A percentile compares a stretch with the other conserved stretches of the same genome.
phyloP scores from a whole-genome alignment of 371 early-diverging fungal species.

The Mucor saturninus region DNA sequence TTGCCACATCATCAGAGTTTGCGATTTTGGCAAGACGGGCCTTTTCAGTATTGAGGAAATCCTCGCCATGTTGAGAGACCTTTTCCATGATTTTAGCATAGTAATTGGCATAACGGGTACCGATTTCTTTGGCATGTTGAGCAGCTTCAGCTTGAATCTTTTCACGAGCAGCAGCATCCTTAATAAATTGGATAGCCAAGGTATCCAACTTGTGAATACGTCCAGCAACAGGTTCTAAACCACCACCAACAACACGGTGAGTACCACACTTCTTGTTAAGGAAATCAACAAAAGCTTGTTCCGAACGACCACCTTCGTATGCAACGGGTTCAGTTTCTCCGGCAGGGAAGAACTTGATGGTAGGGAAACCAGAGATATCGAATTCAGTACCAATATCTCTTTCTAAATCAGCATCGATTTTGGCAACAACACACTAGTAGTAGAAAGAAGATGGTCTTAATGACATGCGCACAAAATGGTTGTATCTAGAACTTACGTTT shows the following conservation, averaged over 20 bases:
- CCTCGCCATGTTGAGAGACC: constrained; percentile 58
- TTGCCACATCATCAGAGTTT: constrained; percentile 59
- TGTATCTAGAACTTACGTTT: constrained; percentile 29
- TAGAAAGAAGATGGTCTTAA: neutral
- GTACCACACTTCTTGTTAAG: constrained; percentile 91
- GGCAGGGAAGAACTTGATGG: constrained; percentile 86
- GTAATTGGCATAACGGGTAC: constrained; percentile 63
- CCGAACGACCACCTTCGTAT: constrained; percentile 80
- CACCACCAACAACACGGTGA: constrained; percentile 80
- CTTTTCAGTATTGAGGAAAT: constrained; percentile 67
- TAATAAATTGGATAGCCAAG: constrained; percentile 66
- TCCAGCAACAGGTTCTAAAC: constrained; percentile 64
- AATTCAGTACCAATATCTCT: constrained; percentile 58
- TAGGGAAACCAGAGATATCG: constrained; percentile 83
- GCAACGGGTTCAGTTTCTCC: constrained; percentile 69
- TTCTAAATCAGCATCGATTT: constrained; percentile 83
- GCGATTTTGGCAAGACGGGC: constrained; percentile 75
- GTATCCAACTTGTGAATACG: constrained; percentile 72
- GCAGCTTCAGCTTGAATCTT: constrained; percentile 45
- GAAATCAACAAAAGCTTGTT: constrained; percentile 84
- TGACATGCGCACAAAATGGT: no score
- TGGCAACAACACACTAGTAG: constrained; percentile 78
- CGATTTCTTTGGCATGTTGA: constrained; percentile 32
- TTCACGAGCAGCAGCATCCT: constrained; percentile 43
- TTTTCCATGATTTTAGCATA: constrained; percentile 81